Conservation (phyloP, 2,329 filamentous ascomycete species). For the Aspergillus ustus region DNA sequence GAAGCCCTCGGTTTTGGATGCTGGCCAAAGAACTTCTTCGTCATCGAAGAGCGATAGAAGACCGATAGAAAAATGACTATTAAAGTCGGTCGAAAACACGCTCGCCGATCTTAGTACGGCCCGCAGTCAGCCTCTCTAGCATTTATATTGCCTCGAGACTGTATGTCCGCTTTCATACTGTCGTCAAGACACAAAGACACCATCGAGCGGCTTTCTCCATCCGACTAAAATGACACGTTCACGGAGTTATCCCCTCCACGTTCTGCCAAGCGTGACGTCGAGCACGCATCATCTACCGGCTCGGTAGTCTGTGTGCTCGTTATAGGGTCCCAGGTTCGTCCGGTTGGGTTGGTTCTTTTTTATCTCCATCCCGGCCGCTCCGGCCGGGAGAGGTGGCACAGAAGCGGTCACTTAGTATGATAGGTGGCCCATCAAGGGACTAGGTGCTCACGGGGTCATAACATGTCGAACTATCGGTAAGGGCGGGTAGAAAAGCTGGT, state of each 20-base stretch:
- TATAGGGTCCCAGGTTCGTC: neutral
- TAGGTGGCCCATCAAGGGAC: neutral
- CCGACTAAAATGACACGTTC: neutral
- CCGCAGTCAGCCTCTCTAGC: neutral
- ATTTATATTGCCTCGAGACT: neutral
- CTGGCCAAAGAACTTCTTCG: neutral
- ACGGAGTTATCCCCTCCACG: no score
- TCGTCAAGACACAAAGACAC: neutral
- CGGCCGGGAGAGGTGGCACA: neutral
- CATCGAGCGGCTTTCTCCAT: neutral
- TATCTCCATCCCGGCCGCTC: no score
- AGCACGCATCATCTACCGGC: neutral
- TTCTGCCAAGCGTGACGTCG: neutral
- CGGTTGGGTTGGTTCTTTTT: neutral
- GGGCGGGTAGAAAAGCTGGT: neutral
- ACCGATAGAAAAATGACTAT: neutral
- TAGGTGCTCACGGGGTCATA: neutral
- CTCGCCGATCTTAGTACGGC: neutral
- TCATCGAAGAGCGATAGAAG: neutral
- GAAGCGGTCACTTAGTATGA: neutral
- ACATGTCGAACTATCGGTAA: neutral
- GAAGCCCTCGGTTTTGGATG: no score
- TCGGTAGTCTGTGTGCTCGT: neutral
- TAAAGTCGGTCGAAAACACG: neutral
- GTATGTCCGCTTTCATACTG: neutral